These are phyloP conservation scores for Teratosphaeria gauchensis DNA, from an alignment of 2,329 filamentous ascomycete genomes.

Conservation along the genomic window DNA sequence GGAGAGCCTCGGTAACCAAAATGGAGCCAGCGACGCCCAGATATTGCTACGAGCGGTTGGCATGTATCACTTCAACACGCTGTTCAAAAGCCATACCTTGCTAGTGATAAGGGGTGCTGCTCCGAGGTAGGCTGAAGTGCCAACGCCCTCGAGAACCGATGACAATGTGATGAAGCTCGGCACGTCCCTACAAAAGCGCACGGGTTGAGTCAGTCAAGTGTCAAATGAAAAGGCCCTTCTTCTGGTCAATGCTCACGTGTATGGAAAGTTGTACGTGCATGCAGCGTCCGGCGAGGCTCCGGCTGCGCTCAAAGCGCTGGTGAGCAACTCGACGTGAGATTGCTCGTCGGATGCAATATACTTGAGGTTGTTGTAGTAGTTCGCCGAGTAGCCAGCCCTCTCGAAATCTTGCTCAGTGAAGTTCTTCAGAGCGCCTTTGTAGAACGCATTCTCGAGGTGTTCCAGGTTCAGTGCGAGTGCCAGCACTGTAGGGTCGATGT, in stretches of 20 bases:
- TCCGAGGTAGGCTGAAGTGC: constrained; percentile 51
- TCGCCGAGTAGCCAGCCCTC: constrained; percentile 38
- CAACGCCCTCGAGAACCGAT: constrained; percentile 47
- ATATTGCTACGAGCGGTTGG: constrained; percentile 34
- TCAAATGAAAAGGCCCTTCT: too few relatives aligned
- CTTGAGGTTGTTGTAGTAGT: constrained; percentile 49
- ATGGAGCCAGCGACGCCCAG: constrained; percentile 53
- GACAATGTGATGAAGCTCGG: constrained; percentile 43
- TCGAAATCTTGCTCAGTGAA: constrained; percentile 45
- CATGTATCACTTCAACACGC: not conserved
- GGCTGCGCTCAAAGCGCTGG: constrained; percentile 32
- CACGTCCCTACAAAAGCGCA: constrained; percentile 1
- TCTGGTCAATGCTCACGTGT: not conserved
- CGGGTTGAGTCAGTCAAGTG: too few relatives aligned
- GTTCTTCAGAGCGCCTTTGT: constrained; percentile 48
- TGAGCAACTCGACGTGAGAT: constrained; percentile 48
- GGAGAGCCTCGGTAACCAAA: constrained; percentile 53
- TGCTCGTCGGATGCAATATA: constrained; percentile 48
- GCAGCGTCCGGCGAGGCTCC: constrained; percentile 45
- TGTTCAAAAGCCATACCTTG: constrained; percentile 21
- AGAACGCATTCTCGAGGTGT: constrained; percentile 51
- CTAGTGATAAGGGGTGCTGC: constrained; percentile 49
- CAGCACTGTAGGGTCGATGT: constrained; percentile 20
- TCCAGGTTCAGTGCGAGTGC: constrained; percentile 36
- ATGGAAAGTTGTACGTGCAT: constrained; percentile 47